Percentiles rank a stretch among this genome's conserved stretches.
These are phyloP conservation scores for Picea abies DNA, from an alignment of 83 land plant genomes.

Conservation along the genomic window DNA sequence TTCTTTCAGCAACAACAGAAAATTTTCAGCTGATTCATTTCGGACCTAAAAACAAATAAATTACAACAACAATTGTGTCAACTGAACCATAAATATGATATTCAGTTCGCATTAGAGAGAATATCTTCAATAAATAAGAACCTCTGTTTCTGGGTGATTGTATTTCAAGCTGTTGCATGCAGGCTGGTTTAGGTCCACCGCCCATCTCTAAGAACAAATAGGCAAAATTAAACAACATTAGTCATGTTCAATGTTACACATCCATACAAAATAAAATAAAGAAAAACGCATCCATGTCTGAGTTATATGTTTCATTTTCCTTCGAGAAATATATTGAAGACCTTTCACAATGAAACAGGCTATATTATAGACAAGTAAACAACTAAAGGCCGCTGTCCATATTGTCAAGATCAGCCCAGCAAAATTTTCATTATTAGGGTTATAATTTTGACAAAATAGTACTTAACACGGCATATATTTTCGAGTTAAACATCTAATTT, in stretches of 20 bases:
- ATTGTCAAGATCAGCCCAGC: not conserved
- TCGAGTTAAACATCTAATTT: not conserved
- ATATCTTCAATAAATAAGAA: conserved; percentile 6
- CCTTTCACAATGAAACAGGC: not conserved
- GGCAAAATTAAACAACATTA: conserved; percentile 59
- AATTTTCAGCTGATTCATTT: conserved; percentile 90
- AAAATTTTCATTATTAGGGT: not conserved
- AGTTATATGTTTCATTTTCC: not conserved
- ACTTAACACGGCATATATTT: not conserved
- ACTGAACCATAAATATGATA: not conserved
- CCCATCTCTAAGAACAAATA: conserved; percentile 96
- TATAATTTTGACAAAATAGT: not conserved
- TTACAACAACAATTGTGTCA: not conserved
- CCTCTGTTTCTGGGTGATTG: conserved; percentile 94
- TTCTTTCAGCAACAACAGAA: conserved; percentile 70
- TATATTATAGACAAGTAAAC: not conserved
- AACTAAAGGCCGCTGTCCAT: not conserved
- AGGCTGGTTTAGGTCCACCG: conserved; percentile 67
- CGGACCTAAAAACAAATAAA: conserved; percentile 57
- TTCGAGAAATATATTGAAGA: not conserved
- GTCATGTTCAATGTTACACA: conserved; percentile 65
- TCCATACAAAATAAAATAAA: not conserved
- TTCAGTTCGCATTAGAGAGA: not conserved
- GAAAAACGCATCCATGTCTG: not conserved
- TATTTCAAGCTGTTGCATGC: conserved; percentile 80